These are phyloP conservation scores for Fusarium sp. DNA, from an alignment of 2,329 filamentous ascomycete genomes.

Conservation along the genomic window DNA sequence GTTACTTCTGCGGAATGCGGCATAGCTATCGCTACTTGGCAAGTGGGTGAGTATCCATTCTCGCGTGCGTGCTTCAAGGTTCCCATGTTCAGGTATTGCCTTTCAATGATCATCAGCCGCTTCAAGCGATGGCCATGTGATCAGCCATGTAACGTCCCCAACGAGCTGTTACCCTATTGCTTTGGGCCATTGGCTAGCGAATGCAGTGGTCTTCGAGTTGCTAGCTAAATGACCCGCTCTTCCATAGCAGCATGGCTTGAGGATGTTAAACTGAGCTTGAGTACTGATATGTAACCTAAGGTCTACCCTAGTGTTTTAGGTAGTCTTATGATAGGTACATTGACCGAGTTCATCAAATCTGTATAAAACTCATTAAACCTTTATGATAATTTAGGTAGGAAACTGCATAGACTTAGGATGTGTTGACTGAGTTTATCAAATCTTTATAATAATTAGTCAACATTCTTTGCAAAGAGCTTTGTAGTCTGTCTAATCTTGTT, in stretches of 20 bases:
- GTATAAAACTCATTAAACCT: too few species aligned
- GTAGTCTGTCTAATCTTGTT: neutral
- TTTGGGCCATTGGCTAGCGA: neutral
- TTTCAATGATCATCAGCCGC: neutral
- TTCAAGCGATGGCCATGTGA: constrained; percentile 25
- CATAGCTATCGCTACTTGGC: neutral
- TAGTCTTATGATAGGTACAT: too few species aligned
- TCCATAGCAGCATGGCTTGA: neutral
- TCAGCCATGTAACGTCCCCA: neutral
- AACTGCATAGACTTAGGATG: neutral
- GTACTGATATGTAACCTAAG: too few species aligned
- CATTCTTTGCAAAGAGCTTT: neutral
- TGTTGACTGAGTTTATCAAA: neutral
- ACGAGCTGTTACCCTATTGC: neutral
- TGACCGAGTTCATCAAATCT: too few species aligned
- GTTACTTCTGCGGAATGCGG: neutral
- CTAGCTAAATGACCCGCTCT: too few species aligned
- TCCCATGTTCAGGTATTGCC: neutral
- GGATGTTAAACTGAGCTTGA: neutral
- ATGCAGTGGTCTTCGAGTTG: neutral
- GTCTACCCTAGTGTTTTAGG: too few species aligned
- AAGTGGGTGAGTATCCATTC: constrained; percentile 11
- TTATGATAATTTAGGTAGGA: too few species aligned
- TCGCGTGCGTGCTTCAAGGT: constrained; percentile 17
- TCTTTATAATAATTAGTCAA: neutral